Percentiles rank a stretch among this genome's conserved stretches.
Conservation (phyloP, 2,329 filamentous ascomycete species). For the Hymenoscyphus occultus region DNA sequence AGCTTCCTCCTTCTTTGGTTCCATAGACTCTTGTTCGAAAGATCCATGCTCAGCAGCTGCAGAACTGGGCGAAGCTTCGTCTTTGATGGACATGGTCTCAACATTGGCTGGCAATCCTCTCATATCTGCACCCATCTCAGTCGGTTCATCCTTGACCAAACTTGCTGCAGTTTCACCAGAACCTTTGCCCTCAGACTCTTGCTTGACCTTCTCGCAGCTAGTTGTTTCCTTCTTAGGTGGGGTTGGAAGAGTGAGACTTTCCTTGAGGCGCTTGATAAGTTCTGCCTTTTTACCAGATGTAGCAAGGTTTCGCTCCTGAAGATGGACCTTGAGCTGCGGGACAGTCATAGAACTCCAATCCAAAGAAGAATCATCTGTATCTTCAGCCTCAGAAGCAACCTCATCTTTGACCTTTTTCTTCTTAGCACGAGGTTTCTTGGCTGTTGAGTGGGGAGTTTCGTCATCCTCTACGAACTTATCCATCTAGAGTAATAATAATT, state of each 20-base stretch:
- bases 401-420: not conserved
- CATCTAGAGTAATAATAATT: not conserved
- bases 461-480: not conserved
- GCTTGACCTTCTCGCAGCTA: conserved; percentile 38
- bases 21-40: not conserved
- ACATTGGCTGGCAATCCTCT: not conserved
- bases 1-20: not conserved
- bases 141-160: conserved; percentile 27
- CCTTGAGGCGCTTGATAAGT: not conserved
- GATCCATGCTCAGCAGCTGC: not conserved
- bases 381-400: conserved; percentile 30
- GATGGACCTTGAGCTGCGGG: not conserved
- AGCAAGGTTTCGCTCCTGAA: not conserved
- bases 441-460: not conserved
- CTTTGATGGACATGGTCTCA: not conserved
- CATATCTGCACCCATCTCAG: not conserved
- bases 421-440: not conserved
- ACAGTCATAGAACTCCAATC: not conserved
- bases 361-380: conserved; percentile 6
- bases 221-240: conserved; percentile 27
- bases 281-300: not conserved
- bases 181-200: conserved; percentile 22
- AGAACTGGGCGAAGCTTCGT: not conserved
- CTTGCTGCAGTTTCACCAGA: conserved; percentile 8
- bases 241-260: conserved; percentile 17